Percentiles rank a stretch among this genome's conserved stretches.
These are phyloP conservation scores for Agrocybe praecox DNA, from an alignment of 768 basidiomycete species.

Conservation along the genomic window DNA sequence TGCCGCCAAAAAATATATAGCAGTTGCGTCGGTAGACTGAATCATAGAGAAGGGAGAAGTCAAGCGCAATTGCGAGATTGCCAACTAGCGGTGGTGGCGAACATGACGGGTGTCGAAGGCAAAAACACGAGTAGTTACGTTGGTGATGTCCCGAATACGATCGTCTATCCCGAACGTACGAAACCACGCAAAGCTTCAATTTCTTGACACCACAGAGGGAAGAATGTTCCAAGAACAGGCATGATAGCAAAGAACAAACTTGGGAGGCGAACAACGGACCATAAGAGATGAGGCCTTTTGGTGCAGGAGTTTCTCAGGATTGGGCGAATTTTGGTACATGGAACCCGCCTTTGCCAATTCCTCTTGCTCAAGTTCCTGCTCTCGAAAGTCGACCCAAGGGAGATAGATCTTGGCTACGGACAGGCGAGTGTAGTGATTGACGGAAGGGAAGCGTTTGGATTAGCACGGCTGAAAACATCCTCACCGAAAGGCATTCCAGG, in stretches of 20 bases:
- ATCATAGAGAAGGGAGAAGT: neutral
- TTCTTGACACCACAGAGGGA: conserved; percentile 1
- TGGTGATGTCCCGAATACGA: neutral
- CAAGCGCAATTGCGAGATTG: neutral
- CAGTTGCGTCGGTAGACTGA: conserved; percentile 11
- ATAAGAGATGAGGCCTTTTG: conserved; percentile 63
- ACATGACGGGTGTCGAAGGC: neutral
- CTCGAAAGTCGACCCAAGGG: conserved; percentile 20
- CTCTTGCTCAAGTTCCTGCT: conserved; percentile 33
- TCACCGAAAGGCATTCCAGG: conserved; percentile 72
- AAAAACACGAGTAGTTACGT: neutral
- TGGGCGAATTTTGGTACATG: conserved; percentile 84
- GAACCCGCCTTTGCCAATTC: conserved; percentile 47
- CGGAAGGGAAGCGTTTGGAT: conserved; percentile 20
- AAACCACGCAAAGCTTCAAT: neutral
- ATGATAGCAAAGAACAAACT: conserved; percentile 6
- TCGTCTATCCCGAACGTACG: conserved; percentile 5
- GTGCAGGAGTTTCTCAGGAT: conserved; percentile 77
- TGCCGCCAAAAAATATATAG: conserved; percentile 21
- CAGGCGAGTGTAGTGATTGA: conserved; percentile 4
- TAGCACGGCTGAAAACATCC: conserved; percentile 44
- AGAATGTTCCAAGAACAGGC: neutral
- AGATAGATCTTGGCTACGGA: conserved; percentile 15
- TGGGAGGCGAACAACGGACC: conserved; percentile 6
- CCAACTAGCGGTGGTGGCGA: neutral